Evolutionary conservation across 176 grass and related monocot species (phyloP).

Genomic region (Canna indica): DNA sequence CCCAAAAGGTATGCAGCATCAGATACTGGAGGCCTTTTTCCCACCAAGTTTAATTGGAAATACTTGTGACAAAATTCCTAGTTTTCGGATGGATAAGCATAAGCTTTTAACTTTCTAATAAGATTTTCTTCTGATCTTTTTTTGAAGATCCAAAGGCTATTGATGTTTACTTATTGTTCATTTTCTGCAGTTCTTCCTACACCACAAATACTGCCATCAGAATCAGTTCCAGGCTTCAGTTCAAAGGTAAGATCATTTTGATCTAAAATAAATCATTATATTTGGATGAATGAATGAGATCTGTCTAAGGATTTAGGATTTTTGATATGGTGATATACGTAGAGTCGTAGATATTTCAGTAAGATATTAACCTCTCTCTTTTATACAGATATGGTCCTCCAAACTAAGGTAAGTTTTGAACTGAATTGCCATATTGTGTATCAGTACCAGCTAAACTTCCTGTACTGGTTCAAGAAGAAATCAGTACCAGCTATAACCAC

Average conservation of each 20-base stretch:
- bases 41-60: neutral
- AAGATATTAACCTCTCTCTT: neutral
- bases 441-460: no score
- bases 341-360: neutral
- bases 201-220: slow-evolving; percentile 33
- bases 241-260: slow-evolving; percentile 29
- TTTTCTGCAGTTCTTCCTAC: slow-evolving; percentile 38
- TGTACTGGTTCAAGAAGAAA: no score
- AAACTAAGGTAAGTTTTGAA: no score
- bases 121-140: no score
- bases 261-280: slow-evolving; percentile 6
- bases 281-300: neutral
- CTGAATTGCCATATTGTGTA: no score
- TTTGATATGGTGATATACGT: neutral
- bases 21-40: neutral
- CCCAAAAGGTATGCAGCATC: neutral
- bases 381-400: neutral
- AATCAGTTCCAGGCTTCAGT: slow-evolving; percentile 22
- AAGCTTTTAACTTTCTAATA: no score
- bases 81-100: no score
- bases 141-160: slow-evolving; percentile 4
- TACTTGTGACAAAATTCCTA: no score
- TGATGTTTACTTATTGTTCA: slow-evolving; percentile 20
- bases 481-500: no score
- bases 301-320: neutral